phyloP scores from a whole-genome alignment of 768 basidiomycete genomes.

The Lactarius sanguifluus region DNA sequence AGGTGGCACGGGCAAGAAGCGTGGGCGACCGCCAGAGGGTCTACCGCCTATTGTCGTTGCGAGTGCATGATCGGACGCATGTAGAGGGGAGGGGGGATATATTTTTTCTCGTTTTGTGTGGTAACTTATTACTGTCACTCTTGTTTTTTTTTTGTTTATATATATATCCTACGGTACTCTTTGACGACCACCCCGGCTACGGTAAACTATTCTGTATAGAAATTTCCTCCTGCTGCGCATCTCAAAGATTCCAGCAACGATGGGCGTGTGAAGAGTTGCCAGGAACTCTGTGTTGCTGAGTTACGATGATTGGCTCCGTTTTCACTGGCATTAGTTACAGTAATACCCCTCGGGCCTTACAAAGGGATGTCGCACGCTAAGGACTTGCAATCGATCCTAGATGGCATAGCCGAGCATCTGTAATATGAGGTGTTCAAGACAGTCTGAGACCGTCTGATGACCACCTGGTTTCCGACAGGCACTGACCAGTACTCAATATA shows the following conservation, averaged over 20 bases:
- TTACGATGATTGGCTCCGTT: not conserved
- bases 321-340: too few species aligned
- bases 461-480: too few species aligned
- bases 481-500: too few species aligned
- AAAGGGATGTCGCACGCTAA: not conserved
- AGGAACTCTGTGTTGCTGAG: not conserved
- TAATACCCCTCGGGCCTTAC: not conserved
- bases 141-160: conserved; percentile 10
- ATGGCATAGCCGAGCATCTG: too few species aligned
- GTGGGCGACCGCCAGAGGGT: conserved; percentile 30
- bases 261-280: not conserved
- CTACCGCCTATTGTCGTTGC: conserved; percentile 37
- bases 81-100: not conserved
- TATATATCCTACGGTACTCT: conserved; percentile 14
- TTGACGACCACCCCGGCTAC: conserved; percentile 12
- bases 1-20: conserved; percentile 27
- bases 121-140: conserved; percentile 27
- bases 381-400: not conserved
- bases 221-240: not conserved
- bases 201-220: not conserved
- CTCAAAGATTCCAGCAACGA: not conserved
- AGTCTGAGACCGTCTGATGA: too few species aligned
- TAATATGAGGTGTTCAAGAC: too few species aligned
- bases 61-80: conserved; percentile 31
- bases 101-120: conserved; percentile 10